Percentiles rank a stretch among this genome's conserved stretches.
Conservation (phyloP, 139 green algal genomes). For the Chlorella sorokiniana region DNA sequence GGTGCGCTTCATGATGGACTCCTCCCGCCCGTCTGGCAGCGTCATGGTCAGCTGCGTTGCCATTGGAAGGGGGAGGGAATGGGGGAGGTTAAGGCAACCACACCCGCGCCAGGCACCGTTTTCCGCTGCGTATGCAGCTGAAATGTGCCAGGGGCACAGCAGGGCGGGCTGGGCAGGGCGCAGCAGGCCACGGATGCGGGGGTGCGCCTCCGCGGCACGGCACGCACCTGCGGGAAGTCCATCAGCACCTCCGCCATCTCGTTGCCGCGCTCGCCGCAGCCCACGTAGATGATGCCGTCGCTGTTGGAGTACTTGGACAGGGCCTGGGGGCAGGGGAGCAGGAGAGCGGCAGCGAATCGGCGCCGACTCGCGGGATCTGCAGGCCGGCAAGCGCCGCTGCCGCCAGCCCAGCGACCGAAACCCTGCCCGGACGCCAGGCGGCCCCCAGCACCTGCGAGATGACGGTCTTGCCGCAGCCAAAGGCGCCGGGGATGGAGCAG, state of each 20-base stretch:
- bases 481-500: slow-evolving; percentile 97
- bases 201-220: too few relatives aligned
- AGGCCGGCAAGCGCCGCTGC: neutral
- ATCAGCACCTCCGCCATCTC: slow-evolving; percentile 88
- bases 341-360: neutral
- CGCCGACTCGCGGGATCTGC: neutral
- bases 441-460: slow-evolving; percentile 81
- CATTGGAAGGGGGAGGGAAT: neutral
- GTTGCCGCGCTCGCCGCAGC: slow-evolving; percentile 97
- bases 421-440: neutral
- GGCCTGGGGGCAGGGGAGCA: slow-evolving; percentile 49
- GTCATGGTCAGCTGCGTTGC: slow-evolving; percentile 93
- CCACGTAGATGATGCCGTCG: slow-evolving; percentile 99
- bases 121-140: neutral
- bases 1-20: slow-evolving; percentile 96
- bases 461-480: slow-evolving; percentile 99
- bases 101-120: too few relatives aligned
- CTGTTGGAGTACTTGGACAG: slow-evolving; percentile 99
- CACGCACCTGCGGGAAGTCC: slow-evolving; percentile 26
- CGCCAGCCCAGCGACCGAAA: neutral
- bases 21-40: slow-evolving; percentile 94
- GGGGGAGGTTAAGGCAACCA: neutral
- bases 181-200: neutral
- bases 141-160: neutral
- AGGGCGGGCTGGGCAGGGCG: neutral